Evolutionary conservation across 805 yeast species (phyloP), one percentile per base, ranked within the genome.

Genomic region (Yarrowia keelungensis): DNA sequence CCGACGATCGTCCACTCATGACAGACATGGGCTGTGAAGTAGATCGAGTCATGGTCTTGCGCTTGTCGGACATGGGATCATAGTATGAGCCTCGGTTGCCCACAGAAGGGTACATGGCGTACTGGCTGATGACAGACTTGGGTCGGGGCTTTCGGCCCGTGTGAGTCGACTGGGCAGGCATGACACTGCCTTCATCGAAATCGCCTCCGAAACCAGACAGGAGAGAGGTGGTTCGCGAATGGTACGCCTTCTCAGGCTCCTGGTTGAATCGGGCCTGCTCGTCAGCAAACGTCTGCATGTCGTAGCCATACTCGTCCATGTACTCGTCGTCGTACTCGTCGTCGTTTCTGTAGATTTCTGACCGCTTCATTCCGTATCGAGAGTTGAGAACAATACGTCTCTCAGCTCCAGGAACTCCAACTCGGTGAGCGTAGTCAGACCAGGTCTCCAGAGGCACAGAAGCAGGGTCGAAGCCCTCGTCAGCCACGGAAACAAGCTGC

Each of bases 361-460:
- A 73, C 36, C 73, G 71, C 26, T 77, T 69, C 14, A 76, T 70
- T 8, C 80, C 81, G 70, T 75, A 73, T 41, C 80, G 70, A 36
- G 73, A 74, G 69, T 77, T 79, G 72, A 76, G 77, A 12, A 76
- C 70, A 59, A 77, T 76, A 7, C 75, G 71, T 62, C 82, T 71
- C 68, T 79, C 77, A 7, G 75, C 74, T 12, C 83, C 83, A 1
- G 80, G 80, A 5, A 78, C 72, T 5, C 77, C 78, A 53, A 76
- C 75, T 16, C 79, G 73, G 3, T 71, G 69, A 0, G 83, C 82
- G 65, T 78, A 80, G 5, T 75, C 71, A 15, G 71, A 66, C 83
- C 83, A 80, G 2, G 79, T 70, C 70, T 81, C 82, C 70, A 76
- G 68, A 5, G 81, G 80, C 16, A 81, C 77, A 12, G 70, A 59